Evolutionary conservation across 164 flowering plant species (phyloP), one percentile per base, ranked within the genome.

Genomic region (Warburgia ugandensis): DNA sequence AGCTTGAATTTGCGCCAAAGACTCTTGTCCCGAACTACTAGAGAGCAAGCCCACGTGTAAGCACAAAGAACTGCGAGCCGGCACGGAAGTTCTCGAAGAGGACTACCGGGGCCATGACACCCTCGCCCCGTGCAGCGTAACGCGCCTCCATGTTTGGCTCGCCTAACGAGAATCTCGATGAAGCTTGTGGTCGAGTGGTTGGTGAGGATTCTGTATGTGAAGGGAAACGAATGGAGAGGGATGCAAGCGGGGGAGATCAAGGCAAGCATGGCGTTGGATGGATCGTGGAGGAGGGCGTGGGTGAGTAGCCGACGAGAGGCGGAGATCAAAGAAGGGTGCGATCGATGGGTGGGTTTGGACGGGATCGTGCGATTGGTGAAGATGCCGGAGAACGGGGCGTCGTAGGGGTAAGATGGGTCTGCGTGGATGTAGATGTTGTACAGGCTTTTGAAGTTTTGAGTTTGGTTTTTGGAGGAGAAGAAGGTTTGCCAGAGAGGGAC

Each of bases 301-400:
- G 97, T 70, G 11, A 86, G 76, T 3, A 86, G 60, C 8, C 97
- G 58, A 16, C 91, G 87, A 45, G 88, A 88, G 27, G 95, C 90
- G 17, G 86, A 32, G 60, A 60, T 43, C 38, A 86, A 83, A 2
- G 86, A 62, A 0, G 88, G 84, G 35, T 92, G 64, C 54, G 52
- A 45, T 2, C 95, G 74, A 40, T 55, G 61, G 14, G 97, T 68
- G 58, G 90, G 87, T 35, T 74, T 73, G 0, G 89, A 80, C 8
- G 62, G 83, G 42, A 86, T 80, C 44, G 73, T 66, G 13, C 81
- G 67, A 43, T 44, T 21, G 21, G 77, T 28, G 65, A 86, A 86
- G 13, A 78, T 74, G 45, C 84, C 90, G 8, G 66, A 11, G 54
- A 78, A 80, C 5, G 87, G 69, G 25, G 77, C 65, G 53, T 52